These are phyloP conservation scores for Russula compacta DNA, from an alignment of 768 basidiomycete genomes.

Conservation along the genomic window DNA sequence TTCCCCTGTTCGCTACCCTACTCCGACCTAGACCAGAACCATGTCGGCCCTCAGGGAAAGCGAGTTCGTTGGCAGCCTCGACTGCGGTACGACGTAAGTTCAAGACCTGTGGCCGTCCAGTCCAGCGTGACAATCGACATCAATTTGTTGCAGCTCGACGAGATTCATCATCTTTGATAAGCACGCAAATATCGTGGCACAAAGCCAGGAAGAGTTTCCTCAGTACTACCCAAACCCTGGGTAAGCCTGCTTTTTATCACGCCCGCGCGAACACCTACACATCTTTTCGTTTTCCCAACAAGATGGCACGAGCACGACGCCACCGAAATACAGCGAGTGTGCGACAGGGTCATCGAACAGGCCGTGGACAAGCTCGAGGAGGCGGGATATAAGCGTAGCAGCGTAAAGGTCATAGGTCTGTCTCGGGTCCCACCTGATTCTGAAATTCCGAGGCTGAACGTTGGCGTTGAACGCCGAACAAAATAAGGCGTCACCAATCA, in stretches of 20 bases:
- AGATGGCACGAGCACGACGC: slow-evolving; percentile 98
- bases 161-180: slow-evolving; percentile 89
- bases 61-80: slow-evolving; percentile 86
- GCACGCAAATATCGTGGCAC: slow-evolving; percentile 77
- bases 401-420: slow-evolving; percentile 88
- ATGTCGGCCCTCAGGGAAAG: slow-evolving; percentile 43
- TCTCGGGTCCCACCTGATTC: slow-evolving; percentile 7
- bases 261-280: neutral
- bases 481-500: slow-evolving; percentile 94
- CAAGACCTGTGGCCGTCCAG: too few species aligned
- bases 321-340: slow-evolving; percentile 65
- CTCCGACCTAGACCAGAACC: neutral
- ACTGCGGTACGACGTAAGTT: slow-evolving; percentile 90
- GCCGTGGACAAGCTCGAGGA: slow-evolving; percentile 63
- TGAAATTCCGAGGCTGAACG: slow-evolving; percentile 4
- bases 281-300: neutral
- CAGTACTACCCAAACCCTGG: slow-evolving; percentile 90
- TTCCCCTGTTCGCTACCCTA: neutral
- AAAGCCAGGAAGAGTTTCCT: slow-evolving; percentile 88
- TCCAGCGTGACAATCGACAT: too few species aligned
- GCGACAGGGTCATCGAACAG: slow-evolving; percentile 65
- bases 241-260: slow-evolving; percentile 27
- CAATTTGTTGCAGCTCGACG: slow-evolving; percentile 50
- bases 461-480: neutral
- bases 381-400: slow-evolving; percentile 67